Percentiles rank a stretch among this genome's conserved stretches.
These are phyloP conservation scores for Gracilaria vermiculophylla DNA, from an alignment of 23 red algal genomes.

Conservation along the genomic window DNA sequence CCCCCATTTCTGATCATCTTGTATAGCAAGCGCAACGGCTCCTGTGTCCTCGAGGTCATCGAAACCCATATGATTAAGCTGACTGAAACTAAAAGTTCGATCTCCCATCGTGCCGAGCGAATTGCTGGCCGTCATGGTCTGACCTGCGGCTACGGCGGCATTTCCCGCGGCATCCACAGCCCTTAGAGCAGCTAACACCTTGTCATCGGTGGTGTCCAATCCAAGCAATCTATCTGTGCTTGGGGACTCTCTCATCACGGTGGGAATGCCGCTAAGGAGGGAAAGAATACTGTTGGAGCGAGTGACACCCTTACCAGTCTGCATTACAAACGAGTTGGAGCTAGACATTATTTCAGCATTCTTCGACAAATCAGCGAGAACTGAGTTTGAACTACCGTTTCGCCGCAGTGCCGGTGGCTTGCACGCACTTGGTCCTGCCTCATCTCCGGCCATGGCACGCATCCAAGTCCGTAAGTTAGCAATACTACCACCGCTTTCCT, in stretches of 20 bases:
- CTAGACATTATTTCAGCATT: constrained; percentile 52
- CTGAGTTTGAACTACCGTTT: constrained; percentile 64
- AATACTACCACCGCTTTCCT: constrained; percentile 44
- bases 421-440: constrained; percentile 28
- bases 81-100: constrained; percentile 64
- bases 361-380: constrained; percentile 63
- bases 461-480: constrained; percentile 33
- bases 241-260: constrained; percentile 68
- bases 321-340: constrained; percentile 66
- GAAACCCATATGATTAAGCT: constrained; percentile 59
- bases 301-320: constrained; percentile 56
- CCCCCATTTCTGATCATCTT: constrained; percentile 56
- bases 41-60: constrained; percentile 57
- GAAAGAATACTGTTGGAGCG: constrained; percentile 66
- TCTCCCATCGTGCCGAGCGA: constrained; percentile 49
- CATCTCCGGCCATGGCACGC: constrained; percentile 9
- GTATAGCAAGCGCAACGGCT: constrained; percentile 41
- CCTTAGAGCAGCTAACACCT: constrained; percentile 31
- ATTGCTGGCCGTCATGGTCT: constrained; percentile 23
- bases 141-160: constrained; percentile 13
- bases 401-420: constrained; percentile 54
- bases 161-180: constrained; percentile 22
- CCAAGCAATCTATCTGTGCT: constrained; percentile 64
- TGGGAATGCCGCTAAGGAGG: constrained; percentile 66
- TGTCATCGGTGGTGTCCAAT: constrained; percentile 43